phyloP scores from a whole-genome alignment of 2,329 filamentous ascomycete species.

The Pezicula carpinea region DNA sequence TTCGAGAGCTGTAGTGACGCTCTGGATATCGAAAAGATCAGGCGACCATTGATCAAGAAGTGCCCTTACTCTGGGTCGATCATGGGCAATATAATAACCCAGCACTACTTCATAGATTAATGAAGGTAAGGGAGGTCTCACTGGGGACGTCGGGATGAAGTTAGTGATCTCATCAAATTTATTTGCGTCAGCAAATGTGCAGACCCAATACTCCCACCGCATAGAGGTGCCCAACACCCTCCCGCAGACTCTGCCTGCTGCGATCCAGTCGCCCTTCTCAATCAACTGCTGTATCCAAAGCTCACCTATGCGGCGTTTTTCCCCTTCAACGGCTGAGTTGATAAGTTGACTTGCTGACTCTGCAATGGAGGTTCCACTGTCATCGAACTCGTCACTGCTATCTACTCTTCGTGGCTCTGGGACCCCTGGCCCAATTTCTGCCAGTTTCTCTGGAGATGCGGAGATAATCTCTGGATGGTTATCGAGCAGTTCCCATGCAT shows the following conservation, averaged over 20 bases:
- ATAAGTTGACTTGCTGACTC: conserved; percentile 54
- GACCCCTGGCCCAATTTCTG: conserved; percentile 36
- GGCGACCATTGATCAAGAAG: conserved; percentile 79
- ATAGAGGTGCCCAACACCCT: conserved; percentile 76
- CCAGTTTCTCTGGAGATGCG: conserved; percentile 34
- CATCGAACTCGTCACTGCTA: conserved; percentile 62
- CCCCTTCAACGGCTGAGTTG: conserved; percentile 69
- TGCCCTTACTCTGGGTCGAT: conserved; percentile 71
- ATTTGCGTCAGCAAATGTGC: conserved; percentile 80
- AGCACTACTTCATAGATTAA: conserved; percentile 86
- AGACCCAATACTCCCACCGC: conserved; percentile 94
- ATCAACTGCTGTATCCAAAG: conserved; percentile 89
- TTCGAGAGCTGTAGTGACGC: conserved; percentile 73
- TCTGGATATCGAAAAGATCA: conserved; percentile 76
- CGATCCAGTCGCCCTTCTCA: conserved; percentile 66
- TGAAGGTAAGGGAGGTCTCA: conserved; percentile 73
- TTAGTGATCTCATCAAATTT: conserved; percentile 87
- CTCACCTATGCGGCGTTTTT: conserved; percentile 88
- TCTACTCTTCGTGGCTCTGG: conserved; percentile 30
- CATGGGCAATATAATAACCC: conserved; percentile 77
- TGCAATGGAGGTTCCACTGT: conserved; percentile 62
- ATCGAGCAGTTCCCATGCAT: conserved; percentile 86
- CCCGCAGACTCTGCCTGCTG: conserved; percentile 75
- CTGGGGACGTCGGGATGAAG: conserved; percentile 72
- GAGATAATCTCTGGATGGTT: conserved; percentile 73